Evolutionary conservation across 345 rosid species (phyloP), one percentile per base, ranked within the genome.

Genomic region (Aquilaria yunnanensis): DNA sequence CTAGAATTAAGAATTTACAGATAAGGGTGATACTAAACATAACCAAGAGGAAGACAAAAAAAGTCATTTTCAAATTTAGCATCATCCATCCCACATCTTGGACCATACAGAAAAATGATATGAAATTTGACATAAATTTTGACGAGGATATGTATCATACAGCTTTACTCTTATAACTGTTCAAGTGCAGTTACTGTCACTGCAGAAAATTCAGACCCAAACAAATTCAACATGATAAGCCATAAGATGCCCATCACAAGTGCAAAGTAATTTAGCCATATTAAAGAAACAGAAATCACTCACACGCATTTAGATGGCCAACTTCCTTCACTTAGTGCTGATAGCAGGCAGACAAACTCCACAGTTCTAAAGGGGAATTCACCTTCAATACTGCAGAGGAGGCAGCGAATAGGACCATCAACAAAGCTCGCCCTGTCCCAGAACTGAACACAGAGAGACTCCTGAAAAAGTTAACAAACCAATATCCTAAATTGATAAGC

Each of bases 251-350:
- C 5, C 8, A 37, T 5, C 43, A 37, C 43, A 37, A 37, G 43
- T 37, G 43, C 5, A 37, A 9, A 9, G 43, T 4, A 37, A 5
- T 37, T 37, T 37, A 37, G 43, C 5, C 8, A 37, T 37, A 37
- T 9, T 37, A 56, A 31, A 4, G 32, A 29, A 5, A 60, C 8
- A 30, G 62, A 60, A 16, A 56, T 48, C 69, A 81, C 98, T 86
- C 77, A 93, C 99, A 86, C 97, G 48, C 99, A 94, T 80, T 90
- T 90, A 43, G 97, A 85, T 57, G 99, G 96, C 99, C 99, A 94
- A 61, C 84, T 79, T 71, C 97, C 99, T 75, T 90, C 97, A 76
- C 94, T 80, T 59, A 94, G 86, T 68, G 95, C 81, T 59, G 96
- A 83, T 75, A 94, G 74, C 67, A 94, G 78, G 62, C 87, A 87